Percentiles rank a stretch among this genome's conserved stretches.
These are phyloP conservation scores for Neonectria hederae DNA, from an alignment of 2,329 filamentous ascomycete genomes.

Conservation along the genomic window DNA sequence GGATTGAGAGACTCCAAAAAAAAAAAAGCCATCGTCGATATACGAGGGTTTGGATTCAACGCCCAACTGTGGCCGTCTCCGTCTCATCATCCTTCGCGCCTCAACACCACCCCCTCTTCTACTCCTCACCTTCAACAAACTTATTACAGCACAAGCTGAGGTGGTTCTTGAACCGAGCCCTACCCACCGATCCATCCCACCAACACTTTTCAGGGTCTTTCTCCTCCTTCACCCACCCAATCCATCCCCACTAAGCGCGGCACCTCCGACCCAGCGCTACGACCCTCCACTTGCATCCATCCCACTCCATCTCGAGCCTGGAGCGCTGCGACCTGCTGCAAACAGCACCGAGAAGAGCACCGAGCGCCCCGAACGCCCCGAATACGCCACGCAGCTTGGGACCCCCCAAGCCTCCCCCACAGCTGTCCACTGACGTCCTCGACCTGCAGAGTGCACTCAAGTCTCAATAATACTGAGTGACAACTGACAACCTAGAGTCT, in stretches of 20 bases:
- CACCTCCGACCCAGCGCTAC: slow-evolving; percentile 21
- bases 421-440: slow-evolving; percentile 5
- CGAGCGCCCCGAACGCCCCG: slow-evolving; percentile 26
- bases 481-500: neutral
- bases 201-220: slow-evolving; percentile 13
- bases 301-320: neutral
- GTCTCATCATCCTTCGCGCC: slow-evolving; percentile 10
- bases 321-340: slow-evolving; percentile 15
- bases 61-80: neutral
- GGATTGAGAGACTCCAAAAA: neutral
- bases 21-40: neutral
- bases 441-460: slow-evolving; percentile 4
- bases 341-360: slow-evolving; percentile 26
- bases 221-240: slow-evolving; percentile 11
- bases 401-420: slow-evolving; percentile 3
- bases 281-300: slow-evolving; percentile 2
- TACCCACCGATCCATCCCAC: slow-evolving; percentile 9
- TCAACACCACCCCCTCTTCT: slow-evolving; percentile 4
- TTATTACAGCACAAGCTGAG: slow-evolving; percentile 7
- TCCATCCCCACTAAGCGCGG: slow-evolving; percentile 22
- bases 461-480: neutral
- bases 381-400: slow-evolving; percentile 17
- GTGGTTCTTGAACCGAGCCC: slow-evolving; percentile 12
- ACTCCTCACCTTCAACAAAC: slow-evolving; percentile 14
- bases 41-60: neutral